Conservation (phyloP, 805 yeast species). For the Lachancea thermotolerans region DNA sequence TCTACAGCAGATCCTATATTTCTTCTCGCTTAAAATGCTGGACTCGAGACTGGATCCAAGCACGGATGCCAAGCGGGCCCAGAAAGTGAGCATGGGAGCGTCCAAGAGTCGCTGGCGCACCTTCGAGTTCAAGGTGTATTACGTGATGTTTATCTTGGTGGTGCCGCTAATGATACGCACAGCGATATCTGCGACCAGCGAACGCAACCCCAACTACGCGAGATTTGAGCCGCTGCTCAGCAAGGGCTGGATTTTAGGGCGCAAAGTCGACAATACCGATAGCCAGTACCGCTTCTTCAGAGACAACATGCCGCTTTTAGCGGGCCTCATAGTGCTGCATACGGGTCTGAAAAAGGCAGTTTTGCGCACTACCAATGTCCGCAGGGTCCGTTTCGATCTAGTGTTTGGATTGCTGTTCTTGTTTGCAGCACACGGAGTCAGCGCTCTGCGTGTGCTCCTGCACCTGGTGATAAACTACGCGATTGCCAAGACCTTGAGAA, state of each 20-base stretch:
- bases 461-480: conserved; percentile 51
- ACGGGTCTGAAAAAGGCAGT: conserved; percentile 38
- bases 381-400: conserved; percentile 63
- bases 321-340: conserved; percentile 52
- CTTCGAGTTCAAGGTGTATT: conserved; percentile 65
- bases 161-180: conserved; percentile 81
- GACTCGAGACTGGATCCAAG: conserved; percentile 25
- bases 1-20: conserved; percentile 12
- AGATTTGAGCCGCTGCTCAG: conserved; percentile 54
- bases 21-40: conserved; percentile 23
- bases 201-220: conserved; percentile 65
- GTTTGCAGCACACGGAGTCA: conserved; percentile 74
- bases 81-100: conserved; percentile 8
- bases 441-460: conserved; percentile 50
- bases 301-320: conserved; percentile 61
- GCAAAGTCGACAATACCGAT: conserved; percentile 91
- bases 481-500: conserved; percentile 20
- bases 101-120: conserved; percentile 55
- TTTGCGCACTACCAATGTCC: conserved; percentile 22
- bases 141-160: conserved; percentile 52
- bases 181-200: conserved; percentile 74
- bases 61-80: conserved; percentile 12
- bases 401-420: conserved; percentile 64
- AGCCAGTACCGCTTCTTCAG: conserved; percentile 83
- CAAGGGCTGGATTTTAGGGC: conserved; percentile 84